phyloP scores from a whole-genome alignment of 768 basidiomycete genomes.

The Mrakia gelida region DNA sequence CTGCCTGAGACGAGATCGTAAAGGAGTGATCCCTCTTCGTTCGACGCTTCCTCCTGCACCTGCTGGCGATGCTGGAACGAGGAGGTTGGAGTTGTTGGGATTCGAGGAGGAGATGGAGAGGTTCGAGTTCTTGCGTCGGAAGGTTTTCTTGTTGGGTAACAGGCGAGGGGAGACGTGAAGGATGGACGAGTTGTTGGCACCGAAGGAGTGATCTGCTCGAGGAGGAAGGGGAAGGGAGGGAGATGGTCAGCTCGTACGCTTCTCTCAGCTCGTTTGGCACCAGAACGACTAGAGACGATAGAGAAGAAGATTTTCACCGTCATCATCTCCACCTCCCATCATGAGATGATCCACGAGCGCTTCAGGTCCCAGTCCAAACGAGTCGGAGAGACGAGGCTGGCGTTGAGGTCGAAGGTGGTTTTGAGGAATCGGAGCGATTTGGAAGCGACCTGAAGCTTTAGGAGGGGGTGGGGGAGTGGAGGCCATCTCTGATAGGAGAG shows the following conservation, averaged over 20 bases:
- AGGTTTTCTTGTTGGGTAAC: neutral
- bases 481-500: neutral
- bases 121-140: neutral
- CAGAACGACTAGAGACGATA: too few relatives aligned
- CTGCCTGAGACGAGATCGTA: neutral
- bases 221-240: neutral
- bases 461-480: conserved; percentile 17
- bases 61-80: neutral
- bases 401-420: neutral
- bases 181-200: conserved; percentile 33
- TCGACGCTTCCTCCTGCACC: neutral
- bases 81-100: conserved; percentile 7
- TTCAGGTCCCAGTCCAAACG: conserved; percentile 31
- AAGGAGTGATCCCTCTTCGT: neutral
- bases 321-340: conserved; percentile 11
- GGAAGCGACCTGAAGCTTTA: neutral
- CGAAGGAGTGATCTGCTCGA: neutral
- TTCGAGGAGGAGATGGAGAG: conserved; percentile 7
- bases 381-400: conserved; percentile 21
- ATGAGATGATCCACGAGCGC: conserved; percentile 25
- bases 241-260: neutral
- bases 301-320: neutral
- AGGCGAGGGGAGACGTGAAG: conserved; percentile 27
- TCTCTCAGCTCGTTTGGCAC: neutral
- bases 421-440: conserved; percentile 20